Evolutionary conservation across 345 rosid genomes (phyloP).

Genomic region (Eucalyptus erythrocorys): DNA sequence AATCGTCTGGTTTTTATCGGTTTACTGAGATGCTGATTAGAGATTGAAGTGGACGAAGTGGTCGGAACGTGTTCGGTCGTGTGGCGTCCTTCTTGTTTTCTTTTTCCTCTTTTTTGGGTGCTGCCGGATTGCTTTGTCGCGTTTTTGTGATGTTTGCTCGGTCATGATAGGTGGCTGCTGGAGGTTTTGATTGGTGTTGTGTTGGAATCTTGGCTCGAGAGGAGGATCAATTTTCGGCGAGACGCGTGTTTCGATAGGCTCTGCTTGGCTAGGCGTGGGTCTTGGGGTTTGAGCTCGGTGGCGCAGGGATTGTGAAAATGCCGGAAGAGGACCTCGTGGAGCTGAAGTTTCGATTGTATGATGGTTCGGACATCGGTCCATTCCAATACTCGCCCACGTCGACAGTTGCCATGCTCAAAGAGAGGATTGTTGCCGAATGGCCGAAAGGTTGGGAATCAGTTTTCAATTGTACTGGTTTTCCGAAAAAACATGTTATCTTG

Average conservation of each 20-base stretch:
- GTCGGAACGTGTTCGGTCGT: neutral
- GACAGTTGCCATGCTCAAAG: slow-evolving; percentile 70
- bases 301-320: slow-evolving; percentile 35
- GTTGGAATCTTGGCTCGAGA: neutral
- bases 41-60: neutral
- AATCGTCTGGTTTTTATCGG: neutral
- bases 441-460: slow-evolving; percentile 49
- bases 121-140: neutral
- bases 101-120: neutral
- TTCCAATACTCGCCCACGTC: slow-evolving; percentile 68
- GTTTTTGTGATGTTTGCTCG: neutral
- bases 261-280: neutral
- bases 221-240: neutral
- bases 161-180: neutral
- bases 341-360: slow-evolving; percentile 80
- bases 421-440: slow-evolving; percentile 77
- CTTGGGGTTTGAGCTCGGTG: slow-evolving; percentile 1
- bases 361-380: slow-evolving; percentile 93
- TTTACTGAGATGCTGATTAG: neutral
- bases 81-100: neutral
- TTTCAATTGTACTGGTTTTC: neutral
- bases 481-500: neutral
- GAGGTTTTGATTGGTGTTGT: neutral
- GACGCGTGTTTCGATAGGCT: neutral
- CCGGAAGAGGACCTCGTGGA: slow-evolving; percentile 73